Evolutionary conservation across 176 grass and related monocot genomes (phyloP).

Genomic region (Triticum monococcum): DNA sequence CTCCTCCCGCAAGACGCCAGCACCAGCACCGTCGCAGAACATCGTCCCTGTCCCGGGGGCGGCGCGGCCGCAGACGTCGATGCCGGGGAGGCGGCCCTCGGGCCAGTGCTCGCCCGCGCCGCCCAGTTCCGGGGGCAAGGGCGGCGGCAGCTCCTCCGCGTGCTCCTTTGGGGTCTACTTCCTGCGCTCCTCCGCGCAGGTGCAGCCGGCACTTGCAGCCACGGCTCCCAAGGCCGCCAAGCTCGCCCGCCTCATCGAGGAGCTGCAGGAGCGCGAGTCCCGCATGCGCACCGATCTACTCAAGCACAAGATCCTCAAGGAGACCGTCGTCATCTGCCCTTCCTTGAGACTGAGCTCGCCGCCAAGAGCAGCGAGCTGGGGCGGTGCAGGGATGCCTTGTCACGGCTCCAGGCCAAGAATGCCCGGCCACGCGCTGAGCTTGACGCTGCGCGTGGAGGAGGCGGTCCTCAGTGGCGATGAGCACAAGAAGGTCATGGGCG

Average conservation of each 20-base stretch:
- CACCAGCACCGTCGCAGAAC: conserved; percentile 8
- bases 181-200: conserved; percentile 73
- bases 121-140: conserved; percentile 34
- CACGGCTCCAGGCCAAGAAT: no score
- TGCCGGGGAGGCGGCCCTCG: conserved; percentile 37
- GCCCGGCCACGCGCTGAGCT: no score
- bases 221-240: conserved; percentile 48
- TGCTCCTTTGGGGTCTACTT: conserved; percentile 84
- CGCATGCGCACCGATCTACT: conserved; percentile 82
- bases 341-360: conserved; percentile 75
- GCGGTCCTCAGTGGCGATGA: no score
- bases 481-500: no score
- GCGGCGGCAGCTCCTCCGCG: conserved; percentile 32
- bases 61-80: conserved; percentile 27
- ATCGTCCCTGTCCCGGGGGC: neutral
- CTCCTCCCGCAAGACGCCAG: conserved; percentile 22
- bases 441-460: no score
- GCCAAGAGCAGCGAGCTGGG: no score
- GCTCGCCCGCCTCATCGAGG: conserved; percentile 74
- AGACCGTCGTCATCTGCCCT: conserved; percentile 88
- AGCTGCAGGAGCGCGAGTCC: conserved; percentile 83
- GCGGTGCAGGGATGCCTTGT: no score
- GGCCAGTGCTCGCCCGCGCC: conserved; percentile 15
- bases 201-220: conserved; percentile 60
- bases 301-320: conserved; percentile 91